Percentiles rank a stretch among this genome's conserved stretches.
phyloP scores from a whole-genome alignment of 1,284 basidiomycete species.

The Cutaneotrichosporon sp. region DNA sequence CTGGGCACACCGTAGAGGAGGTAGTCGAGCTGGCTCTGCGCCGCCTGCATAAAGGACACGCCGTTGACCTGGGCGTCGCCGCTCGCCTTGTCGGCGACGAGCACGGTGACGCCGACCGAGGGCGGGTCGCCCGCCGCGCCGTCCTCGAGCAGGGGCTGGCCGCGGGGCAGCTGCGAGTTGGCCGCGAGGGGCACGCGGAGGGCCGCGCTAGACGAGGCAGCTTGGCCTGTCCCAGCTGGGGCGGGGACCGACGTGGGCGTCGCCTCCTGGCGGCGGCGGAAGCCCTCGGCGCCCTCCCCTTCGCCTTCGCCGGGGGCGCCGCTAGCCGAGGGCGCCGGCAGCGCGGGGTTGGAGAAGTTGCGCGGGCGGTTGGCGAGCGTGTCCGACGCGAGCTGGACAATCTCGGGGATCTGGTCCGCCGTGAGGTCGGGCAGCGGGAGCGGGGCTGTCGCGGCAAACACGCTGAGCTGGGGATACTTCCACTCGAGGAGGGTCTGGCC shows the following conservation, averaged over 20 bases:
- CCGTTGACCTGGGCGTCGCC: conserved; percentile 42
- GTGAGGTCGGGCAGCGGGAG: conserved; percentile 47
- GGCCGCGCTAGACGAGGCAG: background rate
- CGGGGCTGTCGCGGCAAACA: conserved; percentile 55
- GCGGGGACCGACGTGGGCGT: background rate
- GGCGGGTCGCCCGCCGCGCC: conserved; percentile 79
- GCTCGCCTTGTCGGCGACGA: conserved; percentile 61
- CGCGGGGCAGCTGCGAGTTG: conserved; percentile 16
- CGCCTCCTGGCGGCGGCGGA: conserved; percentile 12
- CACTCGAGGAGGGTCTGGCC: conserved; percentile 70
- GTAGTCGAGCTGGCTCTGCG: conserved; percentile 69
- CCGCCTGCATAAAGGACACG: conserved; percentile 67
- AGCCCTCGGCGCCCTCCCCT: background rate
- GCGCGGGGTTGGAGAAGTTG: background rate
- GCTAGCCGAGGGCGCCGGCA: background rate
- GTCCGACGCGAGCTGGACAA: conserved; percentile 59
- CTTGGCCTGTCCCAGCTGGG: background rate
- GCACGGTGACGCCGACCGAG: conserved; percentile 73
- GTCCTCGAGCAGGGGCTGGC: conserved; percentile 48
- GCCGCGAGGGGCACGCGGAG: conserved; percentile 15
- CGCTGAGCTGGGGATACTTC: conserved; percentile 65
- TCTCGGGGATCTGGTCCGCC: conserved; percentile 57
- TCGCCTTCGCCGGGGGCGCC: background rate
- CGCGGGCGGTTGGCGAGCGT: conserved; percentile 43
- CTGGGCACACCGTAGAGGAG: conserved; percentile 66